Conservation (phyloP, 768 basidiomycete genomes). For the Termitomyces sp. region DNA sequence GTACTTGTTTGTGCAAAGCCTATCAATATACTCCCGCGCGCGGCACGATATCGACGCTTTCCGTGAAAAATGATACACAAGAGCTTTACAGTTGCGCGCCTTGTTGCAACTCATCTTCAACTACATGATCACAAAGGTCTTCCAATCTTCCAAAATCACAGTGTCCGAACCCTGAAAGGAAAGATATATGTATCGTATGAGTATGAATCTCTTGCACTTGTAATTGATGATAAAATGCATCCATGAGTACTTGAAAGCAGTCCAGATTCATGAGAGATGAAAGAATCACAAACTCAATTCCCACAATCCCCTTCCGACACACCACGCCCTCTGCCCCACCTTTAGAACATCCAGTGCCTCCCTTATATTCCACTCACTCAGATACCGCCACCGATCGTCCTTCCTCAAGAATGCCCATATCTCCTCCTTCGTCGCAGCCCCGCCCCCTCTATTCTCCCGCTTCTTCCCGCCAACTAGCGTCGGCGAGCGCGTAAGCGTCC, state of each 20-base stretch:
- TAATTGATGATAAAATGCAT: neutral
- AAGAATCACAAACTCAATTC: slow-evolving; percentile 24
- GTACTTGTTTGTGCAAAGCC: too few relatives aligned
- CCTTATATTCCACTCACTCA: slow-evolving; percentile 60
- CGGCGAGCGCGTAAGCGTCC: slow-evolving; percentile 20
- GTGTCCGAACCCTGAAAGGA: neutral
- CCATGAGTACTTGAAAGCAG: neutral
- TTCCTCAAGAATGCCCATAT: slow-evolving; percentile 40
- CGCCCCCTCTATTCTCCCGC: slow-evolving; percentile 8
- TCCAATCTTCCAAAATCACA: neutral
- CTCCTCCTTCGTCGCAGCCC: slow-evolving; percentile 33
- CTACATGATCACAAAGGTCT: neutral
- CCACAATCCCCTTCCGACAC: slow-evolving; percentile 32
- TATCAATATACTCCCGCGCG: too few relatives aligned
- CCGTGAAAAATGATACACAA: too few relatives aligned
- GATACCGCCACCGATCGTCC: slow-evolving; percentile 61
- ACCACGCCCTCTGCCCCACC: slow-evolving; percentile 31
- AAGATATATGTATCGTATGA: neutral
- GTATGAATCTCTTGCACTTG: neutral
- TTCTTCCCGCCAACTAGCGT: slow-evolving; percentile 3
- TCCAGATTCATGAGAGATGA: neutral
- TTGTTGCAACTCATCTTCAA: neutral
- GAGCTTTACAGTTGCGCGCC: neutral
- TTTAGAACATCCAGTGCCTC: slow-evolving; percentile 50
- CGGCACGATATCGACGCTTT: too few relatives aligned